Conservation (phyloP, 768 basidiomycete species). For the Amanita thiersii region DNA sequence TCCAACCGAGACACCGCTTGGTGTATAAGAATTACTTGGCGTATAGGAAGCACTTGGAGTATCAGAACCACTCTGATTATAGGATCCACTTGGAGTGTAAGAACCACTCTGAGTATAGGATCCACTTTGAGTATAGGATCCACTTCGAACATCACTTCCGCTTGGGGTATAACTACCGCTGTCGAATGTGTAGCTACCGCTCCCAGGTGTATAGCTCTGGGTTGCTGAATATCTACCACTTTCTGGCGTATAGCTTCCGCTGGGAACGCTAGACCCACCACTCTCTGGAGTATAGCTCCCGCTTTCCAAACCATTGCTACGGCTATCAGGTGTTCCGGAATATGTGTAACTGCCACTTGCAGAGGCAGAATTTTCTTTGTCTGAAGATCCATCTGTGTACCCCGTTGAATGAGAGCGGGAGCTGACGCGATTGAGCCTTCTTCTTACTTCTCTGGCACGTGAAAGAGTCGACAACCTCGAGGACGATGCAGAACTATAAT, state of each 20-base stretch:
- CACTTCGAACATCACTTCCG: constrained; percentile 11
- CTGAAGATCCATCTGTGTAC: constrained; percentile 36
- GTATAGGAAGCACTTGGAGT: not conserved
- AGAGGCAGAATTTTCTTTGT: constrained; percentile 45
- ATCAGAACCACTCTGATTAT: too few species aligned
- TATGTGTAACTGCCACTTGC: constrained; percentile 15
- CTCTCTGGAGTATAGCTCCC: constrained; percentile 10
- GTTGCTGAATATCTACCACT: constrained; percentile 12
- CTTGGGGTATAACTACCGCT: constrained; percentile 22
- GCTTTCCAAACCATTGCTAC: constrained; percentile 5
- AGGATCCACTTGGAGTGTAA: constrained; percentile 2
- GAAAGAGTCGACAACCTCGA: constrained; percentile 41
- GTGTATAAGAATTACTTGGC: constrained; percentile 9
- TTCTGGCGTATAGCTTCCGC: constrained; percentile 10
- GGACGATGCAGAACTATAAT: constrained; percentile 36
- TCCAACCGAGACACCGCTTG: constrained; percentile 6
- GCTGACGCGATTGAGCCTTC: constrained; percentile 32
- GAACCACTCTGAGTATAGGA: constrained; percentile 6
- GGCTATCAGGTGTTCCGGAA: constrained; percentile 6
- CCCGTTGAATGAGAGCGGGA: constrained; percentile 36
- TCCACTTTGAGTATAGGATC: constrained; percentile 8
- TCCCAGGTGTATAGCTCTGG: constrained; percentile 19
- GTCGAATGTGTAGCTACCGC: constrained; percentile 16
- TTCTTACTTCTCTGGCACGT: constrained; percentile 48
- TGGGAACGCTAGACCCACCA: constrained; percentile 12